Conservation (phyloP, 768 basidiomycete genomes). For the Panaeolus papilionaceus region DNA sequence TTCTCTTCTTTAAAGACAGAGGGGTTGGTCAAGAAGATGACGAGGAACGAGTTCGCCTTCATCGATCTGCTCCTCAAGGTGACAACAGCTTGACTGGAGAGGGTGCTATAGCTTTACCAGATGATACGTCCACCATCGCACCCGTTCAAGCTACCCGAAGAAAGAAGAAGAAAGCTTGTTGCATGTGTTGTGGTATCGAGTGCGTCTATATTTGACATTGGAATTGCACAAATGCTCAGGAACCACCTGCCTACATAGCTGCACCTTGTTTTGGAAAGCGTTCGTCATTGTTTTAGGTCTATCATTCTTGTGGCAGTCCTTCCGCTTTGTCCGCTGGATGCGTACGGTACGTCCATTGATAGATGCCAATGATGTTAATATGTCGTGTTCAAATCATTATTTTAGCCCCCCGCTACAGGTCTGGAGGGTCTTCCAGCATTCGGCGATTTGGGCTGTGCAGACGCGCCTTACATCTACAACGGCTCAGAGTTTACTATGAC, state of each 20-base stretch:
- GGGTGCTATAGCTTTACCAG: slow-evolving; percentile 35
- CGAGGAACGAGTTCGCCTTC: slow-evolving; percentile 38
- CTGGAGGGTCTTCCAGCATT: slow-evolving; percentile 61
- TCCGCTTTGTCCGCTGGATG: slow-evolving; percentile 56
- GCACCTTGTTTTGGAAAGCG: slow-evolving; percentile 59
- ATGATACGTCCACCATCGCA: slow-evolving; percentile 28
- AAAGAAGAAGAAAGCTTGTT: slow-evolving; percentile 41
- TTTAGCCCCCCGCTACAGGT: slow-evolving; percentile 54
- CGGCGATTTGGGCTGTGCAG: slow-evolving; percentile 55
- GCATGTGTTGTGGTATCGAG: slow-evolving; percentile 55
- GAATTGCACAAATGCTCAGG: too few relatives aligned
- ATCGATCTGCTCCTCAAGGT: slow-evolving; percentile 9
- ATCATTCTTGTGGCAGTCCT: slow-evolving; percentile 46
- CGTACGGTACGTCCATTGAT: slow-evolving; percentile 41
- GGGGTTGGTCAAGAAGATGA: slow-evolving; percentile 45
- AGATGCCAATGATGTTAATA: not conserved
- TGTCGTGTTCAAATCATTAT: not conserved
- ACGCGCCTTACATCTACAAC: slow-evolving; percentile 53
- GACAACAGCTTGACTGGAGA: slow-evolving; percentile 31
- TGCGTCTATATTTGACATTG: slow-evolving; percentile 30
- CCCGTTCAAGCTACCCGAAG: slow-evolving; percentile 34
- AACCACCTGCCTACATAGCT: slow-evolving; percentile 37
- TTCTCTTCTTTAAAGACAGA: slow-evolving; percentile 37
- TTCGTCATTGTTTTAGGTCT: slow-evolving; percentile 54
- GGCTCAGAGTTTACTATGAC: slow-evolving; percentile 41